Base-by-base conservation (phyloP, 495 filamentous ascomycete species). In the Parachaetomium inaequale region DNA sequence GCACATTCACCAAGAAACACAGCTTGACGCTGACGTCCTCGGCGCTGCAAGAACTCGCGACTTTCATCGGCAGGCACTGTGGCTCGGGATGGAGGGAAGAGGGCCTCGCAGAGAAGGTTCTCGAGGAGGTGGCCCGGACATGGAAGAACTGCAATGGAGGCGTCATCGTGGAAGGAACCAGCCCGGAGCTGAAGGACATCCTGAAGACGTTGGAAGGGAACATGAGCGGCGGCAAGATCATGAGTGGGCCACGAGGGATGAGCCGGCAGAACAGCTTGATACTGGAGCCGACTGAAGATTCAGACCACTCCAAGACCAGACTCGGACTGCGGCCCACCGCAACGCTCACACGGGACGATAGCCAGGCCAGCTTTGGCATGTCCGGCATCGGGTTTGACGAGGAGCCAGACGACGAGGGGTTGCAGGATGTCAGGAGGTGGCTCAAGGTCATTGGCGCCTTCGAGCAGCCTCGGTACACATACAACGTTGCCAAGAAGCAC, bases 1-100 rank as follows among this genome's bases (percentile, higher is more conserved):
- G 94, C 42, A 93, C 91, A 0, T 95, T 98, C 66, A 98, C 94
- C 7, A 96, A 96, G 76, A 98, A 98, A 68, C 91, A 98, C 74
- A 93, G 93, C 71, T 81, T 98, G 40, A 98, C 92, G 0, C 87
- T 98, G 42, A 96, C 91, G 4, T 93, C 93, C 0, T 83, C 92
- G 10, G 90, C 94, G 0, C 81, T 98, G 1, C 85, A 92, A 72
- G 84, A 87, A 11, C 79, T 98, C 25, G 92, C 95, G 14, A 81
- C 83, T 0, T 98, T 98, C 69, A 88, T 98, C 40, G 94, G 94
- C 14, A 88, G 88, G 54, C 88, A 96, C 72, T 98, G 94, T 71
- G 94, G 94, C 49, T 89, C 92, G 40, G 92, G 88, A 86, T 98
- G 94, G 94, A 84, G 94, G 64, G 92, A 98, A 77, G 92, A 93